Base-by-base conservation (phyloP, 768 basidiomycete species). In the Podaxis mareebaensis region DNA sequence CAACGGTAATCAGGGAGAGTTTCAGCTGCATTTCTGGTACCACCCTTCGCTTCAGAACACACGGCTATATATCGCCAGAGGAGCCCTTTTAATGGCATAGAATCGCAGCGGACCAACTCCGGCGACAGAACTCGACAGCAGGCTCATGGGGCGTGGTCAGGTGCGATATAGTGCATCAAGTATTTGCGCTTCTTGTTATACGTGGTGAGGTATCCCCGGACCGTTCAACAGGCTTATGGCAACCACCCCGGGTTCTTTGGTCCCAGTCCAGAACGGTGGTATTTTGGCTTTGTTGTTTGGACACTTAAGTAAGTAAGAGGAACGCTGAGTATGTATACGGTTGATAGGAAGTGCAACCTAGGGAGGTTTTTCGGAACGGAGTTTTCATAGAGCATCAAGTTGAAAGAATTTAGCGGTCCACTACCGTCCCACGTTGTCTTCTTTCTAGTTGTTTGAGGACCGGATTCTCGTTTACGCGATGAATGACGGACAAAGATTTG, bases 141-240 rank as follows among this genome's bases (percentile, higher is more conserved):
- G 7, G 40, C 24, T 53, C 60, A 61, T 53, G 60, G 39, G 60
- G 30, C 36, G 22, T 44, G 17, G 60, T 61, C 60, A 61, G 60
- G 60, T 60, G 59, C 6, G 28, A 52, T 38, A 57, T 11, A 42
- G 30, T 46, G 15, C 52, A 36, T n/a, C 13, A 30, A 39, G 22
- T 26, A 11, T 17, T 4, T 1, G 11, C 39, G 52, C 39, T 53
- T 53, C 51, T 44, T n/a, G 7, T 30, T 13, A 15, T 53, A 17
- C 13, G n/a, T 15, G 30, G 15, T 26, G 15, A 59, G 26, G 13
- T 42, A 38, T 26, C 53, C 20, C 52, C 51, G 60, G 60, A 20
- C 60, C 52, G 60, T 52, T 39, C 8, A 26, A 58, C 24, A 11
- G 20, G 4, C 20, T 42, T 39, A 11, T 51, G 12, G 38, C 22